Base-by-base conservation (phyloP, 495 filamentous ascomycete genomes). In the Cenococcum geophilum region DNA sequence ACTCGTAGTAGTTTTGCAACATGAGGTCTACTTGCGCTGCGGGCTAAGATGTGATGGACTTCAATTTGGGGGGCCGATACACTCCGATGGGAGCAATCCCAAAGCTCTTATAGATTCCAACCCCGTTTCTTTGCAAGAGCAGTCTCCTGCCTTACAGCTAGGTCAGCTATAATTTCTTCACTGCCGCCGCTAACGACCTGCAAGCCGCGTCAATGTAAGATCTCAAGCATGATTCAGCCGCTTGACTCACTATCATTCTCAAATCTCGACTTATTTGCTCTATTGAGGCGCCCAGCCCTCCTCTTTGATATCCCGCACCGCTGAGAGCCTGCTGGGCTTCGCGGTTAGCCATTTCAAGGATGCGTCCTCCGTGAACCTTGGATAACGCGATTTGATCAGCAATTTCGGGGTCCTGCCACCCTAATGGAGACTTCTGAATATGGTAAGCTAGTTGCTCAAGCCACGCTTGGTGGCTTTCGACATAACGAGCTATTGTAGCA, bases 261-360 rank as follows among this genome's bases (percentile, higher is more conserved):
- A 78, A 73, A 72, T 83, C 80, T 32, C 81, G 72, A 64, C 76
- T 81, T 55, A 84, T 82, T 66, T 84, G 81, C 68, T 83, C 80
- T 35, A 83, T 74, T 4, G 74, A 64, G 14, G 76, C 79, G 0
- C 80, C 80, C 49, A 77, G 77, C 0, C 81, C 81, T 43, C 74
- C 73, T 60, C 74, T 77, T 57, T 80, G 77, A 61, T 82, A 83
- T 5, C 82, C 82, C 14, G 79, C 75, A 0, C 82, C 82, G 14
- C 83, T 82, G 58, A 86, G 69, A 42, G 84, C 77, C 67, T 86
- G 83, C 75, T 84, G 82, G 1, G 82, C 80, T 62, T 86, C 83
- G 8, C 82, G 72, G 27, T 78, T 78, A 50, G 78, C 78, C 67
- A 80, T 76, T 70, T 86, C 83, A 10, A 84, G 64, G 12, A 79